Conservation (phyloP, 768 basidiomycete species). For the Mycena metata region DNA sequence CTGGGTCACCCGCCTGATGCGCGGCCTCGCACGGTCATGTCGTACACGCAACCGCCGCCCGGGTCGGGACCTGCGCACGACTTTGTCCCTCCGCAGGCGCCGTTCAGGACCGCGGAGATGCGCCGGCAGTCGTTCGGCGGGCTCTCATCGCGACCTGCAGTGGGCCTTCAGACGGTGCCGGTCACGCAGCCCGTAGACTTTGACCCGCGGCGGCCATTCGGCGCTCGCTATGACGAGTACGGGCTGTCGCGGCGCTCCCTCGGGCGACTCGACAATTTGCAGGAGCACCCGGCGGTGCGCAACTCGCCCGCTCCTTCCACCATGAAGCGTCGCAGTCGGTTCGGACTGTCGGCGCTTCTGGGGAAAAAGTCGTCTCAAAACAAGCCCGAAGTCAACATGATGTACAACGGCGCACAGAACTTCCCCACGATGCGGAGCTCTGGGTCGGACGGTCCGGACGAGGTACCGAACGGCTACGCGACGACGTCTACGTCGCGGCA, state of each 20-base stretch:
- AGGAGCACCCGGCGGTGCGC: slow-evolving; percentile 44
- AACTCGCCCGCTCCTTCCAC: slow-evolving; percentile 50
- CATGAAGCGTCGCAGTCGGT: slow-evolving; percentile 79
- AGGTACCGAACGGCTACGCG: slow-evolving; percentile 59
- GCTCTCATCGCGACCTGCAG: slow-evolving; percentile 67
- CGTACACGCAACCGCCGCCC: slow-evolving; percentile 66
- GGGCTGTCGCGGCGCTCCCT: slow-evolving; percentile 76
- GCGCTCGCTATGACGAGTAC: slow-evolving; percentile 76
- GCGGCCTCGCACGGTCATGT: slow-evolving; percentile 77
- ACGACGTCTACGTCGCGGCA: slow-evolving; percentile 65
- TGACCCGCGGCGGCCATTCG: slow-evolving; percentile 53
- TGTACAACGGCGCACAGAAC: slow-evolving; percentile 48
- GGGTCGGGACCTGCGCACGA: slow-evolving; percentile 60
- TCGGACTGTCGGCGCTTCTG: slow-evolving; percentile 76
- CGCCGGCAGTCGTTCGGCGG: slow-evolving; percentile 87
- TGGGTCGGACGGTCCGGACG: slow-evolving; percentile 65
- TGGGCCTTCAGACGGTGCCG: slow-evolving; percentile 66
- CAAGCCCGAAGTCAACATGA: slow-evolving; percentile 40
- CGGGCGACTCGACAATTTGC: slow-evolving; percentile 55
- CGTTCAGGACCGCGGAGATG: slow-evolving; percentile 69
- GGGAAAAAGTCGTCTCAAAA: slow-evolving; percentile 63
- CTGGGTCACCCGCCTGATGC: slow-evolving; percentile 59
- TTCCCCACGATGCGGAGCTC: slow-evolving; percentile 64
- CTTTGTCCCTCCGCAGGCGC: slow-evolving; percentile 72
- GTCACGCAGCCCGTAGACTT: slow-evolving; percentile 50